Evolutionary conservation across 2,329 filamentous ascomycete species (phyloP).

Genomic region (Sporothrix protearum): DNA sequence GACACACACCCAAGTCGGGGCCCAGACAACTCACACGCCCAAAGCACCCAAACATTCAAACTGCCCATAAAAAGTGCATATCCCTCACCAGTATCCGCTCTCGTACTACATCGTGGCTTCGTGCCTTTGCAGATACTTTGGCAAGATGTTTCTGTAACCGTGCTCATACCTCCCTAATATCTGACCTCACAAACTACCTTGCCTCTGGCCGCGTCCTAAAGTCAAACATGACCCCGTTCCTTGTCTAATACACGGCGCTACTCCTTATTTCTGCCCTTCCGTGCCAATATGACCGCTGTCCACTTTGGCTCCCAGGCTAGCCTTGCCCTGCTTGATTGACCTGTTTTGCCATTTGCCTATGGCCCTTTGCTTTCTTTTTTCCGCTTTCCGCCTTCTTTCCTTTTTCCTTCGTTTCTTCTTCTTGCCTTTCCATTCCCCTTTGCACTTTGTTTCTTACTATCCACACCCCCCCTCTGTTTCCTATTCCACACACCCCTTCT

Average conservation of each 20-base stretch:
- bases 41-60: background rate
- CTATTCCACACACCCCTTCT: constrained; percentile 13
- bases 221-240: constrained; percentile 34
- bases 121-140: background rate
- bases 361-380: constrained; percentile 8
- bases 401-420: constrained; percentile 7
- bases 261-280: constrained; percentile 30
- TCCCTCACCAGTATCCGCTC: background rate
- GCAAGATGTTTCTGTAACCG: background rate
- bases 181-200: constrained; percentile 28
- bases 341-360: constrained; percentile 11
- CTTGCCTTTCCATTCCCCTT: constrained; percentile 21
- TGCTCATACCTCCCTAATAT: constrained; percentile 21
- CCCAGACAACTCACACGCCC: background rate
- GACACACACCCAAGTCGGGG: background rate
- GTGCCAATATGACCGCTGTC: constrained; percentile 31
- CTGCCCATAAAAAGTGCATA: constrained; percentile 5
- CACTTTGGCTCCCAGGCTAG: constrained; percentile 21
- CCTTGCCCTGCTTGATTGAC: constrained; percentile 22
- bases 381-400: constrained; percentile 2
- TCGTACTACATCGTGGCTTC: background rate
- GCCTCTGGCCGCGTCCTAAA: constrained; percentile 29
- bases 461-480: constrained; percentile 1
- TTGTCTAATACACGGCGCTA: constrained; percentile 23
- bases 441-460: constrained; percentile 19